Evolutionary conservation across 2,329 filamentous ascomycete species (phyloP).

Genomic region (Nannizzia gypsea): DNA sequence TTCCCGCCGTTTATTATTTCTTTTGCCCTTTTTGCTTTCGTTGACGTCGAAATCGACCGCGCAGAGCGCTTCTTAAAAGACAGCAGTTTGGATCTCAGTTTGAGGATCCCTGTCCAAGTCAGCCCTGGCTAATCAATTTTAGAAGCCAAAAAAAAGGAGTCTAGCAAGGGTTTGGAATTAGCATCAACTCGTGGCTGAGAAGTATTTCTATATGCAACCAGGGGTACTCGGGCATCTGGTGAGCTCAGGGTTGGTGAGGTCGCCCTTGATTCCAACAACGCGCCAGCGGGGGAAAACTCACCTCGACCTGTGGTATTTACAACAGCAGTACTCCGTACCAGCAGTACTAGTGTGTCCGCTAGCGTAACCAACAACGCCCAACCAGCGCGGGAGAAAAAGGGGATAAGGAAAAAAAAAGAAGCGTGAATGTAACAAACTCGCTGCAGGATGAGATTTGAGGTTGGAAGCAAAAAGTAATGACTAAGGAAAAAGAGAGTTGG

Average conservation of each 20-base stretch:
- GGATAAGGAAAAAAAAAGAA: neutral
- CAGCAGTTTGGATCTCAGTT: slow-evolving; percentile 1
- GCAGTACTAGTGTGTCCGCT: neutral
- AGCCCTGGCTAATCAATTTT: slow-evolving; percentile 3
- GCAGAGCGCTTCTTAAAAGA: neutral
- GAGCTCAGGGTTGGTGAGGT: slow-evolving; percentile 1
- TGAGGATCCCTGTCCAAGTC: neutral
- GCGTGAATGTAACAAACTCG: neutral
- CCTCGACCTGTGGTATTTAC: neutral
- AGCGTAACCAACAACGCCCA: slow-evolving; percentile 2
- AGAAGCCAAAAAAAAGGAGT: slow-evolving; percentile 4
- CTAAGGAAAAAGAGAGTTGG: neutral
- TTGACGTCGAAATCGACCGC: neutral
- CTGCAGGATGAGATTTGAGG: neutral
- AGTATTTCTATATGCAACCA: slow-evolving; percentile 4
- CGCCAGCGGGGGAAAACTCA: neutral
- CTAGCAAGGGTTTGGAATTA: neutral
- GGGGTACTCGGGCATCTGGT: slow-evolving; percentile 3
- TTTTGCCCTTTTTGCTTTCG: neutral
- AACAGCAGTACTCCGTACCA: neutral
- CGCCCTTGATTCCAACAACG: neutral
- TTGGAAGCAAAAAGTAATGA: neutral
- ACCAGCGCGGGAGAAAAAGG: neutral
- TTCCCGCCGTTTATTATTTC: neutral
- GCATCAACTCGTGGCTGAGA: slow-evolving; percentile 2